Evolutionary conservation across 2,329 filamentous ascomycete genomes (phyloP).

Genomic region (Paecilomyces sp.): DNA sequence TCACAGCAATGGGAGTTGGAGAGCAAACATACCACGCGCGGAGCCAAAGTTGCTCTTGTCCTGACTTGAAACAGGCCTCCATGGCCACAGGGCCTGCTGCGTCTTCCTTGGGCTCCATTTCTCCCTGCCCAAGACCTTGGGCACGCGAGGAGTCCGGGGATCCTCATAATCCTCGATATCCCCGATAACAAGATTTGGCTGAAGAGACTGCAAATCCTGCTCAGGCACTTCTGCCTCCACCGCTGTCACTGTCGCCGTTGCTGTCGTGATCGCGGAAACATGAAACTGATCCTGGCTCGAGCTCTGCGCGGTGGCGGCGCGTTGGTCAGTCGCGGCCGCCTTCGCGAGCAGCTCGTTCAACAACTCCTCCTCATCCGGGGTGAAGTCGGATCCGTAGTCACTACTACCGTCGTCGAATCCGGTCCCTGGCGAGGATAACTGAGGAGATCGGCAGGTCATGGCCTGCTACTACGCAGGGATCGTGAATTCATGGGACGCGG

Average conservation of each 20-base stretch:
- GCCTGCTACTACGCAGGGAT: constrained; percentile 13
- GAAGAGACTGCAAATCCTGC: constrained; percentile 10
- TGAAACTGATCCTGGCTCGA: neutral
- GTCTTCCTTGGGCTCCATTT: constrained; percentile 21
- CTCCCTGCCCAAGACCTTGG: constrained; percentile 35
- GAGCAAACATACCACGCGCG: constrained; percentile 20
- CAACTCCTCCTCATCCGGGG: constrained; percentile 49
- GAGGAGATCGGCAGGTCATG: constrained; percentile 23
- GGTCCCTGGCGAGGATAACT: constrained; percentile 12
- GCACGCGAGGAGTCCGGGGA: constrained; percentile 28
- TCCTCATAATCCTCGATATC: constrained; percentile 40
- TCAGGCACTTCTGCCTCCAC: neutral
- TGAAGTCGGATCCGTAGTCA: constrained; percentile 60
- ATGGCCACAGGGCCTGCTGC: constrained; percentile 11
- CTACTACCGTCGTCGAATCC: constrained; percentile 26
- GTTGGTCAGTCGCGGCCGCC: constrained; percentile 18
- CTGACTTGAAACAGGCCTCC: constrained; percentile 14
- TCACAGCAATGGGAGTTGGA: constrained; percentile 2
- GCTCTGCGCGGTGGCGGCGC: constrained; percentile 15
- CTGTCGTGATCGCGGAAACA: constrained; percentile 2
- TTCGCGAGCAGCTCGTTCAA: constrained; percentile 46
- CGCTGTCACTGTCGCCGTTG: constrained; percentile 11
- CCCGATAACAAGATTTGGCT: constrained; percentile 15
- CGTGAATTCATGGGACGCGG: constrained; percentile 1
- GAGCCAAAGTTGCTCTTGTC: constrained; percentile 15